phyloP scores from a whole-genome alignment of 139 green algal genomes.

The Chlorella sorokiniana region DNA sequence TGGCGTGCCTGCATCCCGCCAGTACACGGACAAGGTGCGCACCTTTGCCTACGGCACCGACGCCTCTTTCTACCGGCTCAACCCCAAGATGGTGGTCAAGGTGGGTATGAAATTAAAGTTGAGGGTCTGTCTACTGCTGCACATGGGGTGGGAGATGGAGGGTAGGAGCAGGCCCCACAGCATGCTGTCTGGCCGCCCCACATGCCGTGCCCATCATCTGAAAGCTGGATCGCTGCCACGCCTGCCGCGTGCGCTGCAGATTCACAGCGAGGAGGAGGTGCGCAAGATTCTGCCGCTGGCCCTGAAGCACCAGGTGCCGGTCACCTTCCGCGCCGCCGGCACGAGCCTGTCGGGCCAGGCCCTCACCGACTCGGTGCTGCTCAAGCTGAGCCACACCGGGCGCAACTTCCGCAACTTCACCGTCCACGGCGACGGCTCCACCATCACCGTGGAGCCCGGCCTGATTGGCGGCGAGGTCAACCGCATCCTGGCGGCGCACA shows the following conservation, averaged over 20 bases:
- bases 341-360: conserved; percentile 93
- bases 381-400: conserved; percentile 96
- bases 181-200: neutral
- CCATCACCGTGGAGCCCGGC: conserved; percentile 94
- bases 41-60: conserved; percentile 97
- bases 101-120: conserved; percentile 11
- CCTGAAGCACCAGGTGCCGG: conserved; percentile 80
- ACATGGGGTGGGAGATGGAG: no score
- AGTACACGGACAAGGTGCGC: conserved; percentile 88
- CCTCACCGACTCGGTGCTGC: conserved; percentile 92
- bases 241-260: conserved; percentile 46
- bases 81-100: conserved; percentile 89
- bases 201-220: no score
- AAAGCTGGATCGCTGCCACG: neutral
- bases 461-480: conserved; percentile 93
- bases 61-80: conserved; percentile 93
- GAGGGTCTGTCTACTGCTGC: neutral
- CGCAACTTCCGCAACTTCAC: conserved; percentile 95
- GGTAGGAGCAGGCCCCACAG: neutral
- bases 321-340: conserved; percentile 95
- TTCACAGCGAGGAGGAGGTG: conserved; percentile 91
- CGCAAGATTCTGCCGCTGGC: conserved; percentile 87
- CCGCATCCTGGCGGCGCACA: conserved; percentile 78
- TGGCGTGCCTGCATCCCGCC: conserved; percentile 68
- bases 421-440: conserved; percentile 89